A percentile compares a stretch with the other conserved stretches of the same genome.
phyloP scores from a whole-genome alignment of 331 rosid species.

The Ulmus americana region DNA sequence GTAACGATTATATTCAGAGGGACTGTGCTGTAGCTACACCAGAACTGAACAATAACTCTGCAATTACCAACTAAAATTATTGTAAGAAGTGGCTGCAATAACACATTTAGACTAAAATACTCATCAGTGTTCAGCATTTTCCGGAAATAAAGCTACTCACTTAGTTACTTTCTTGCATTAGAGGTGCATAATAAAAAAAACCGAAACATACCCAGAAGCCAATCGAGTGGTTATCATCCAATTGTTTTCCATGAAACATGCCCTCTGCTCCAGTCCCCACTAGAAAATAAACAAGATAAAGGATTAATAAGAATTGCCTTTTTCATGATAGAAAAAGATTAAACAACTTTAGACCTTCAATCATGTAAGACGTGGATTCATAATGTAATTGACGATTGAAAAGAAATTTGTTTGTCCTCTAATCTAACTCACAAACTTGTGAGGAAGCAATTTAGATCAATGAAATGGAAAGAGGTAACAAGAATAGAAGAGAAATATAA shows the following conservation, averaged over 20 bases:
- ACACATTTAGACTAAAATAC: no score
- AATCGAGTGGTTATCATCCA: conserved; percentile 68
- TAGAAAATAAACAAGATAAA: conserved; percentile 23
- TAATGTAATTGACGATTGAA: no score
- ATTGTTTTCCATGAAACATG: conserved; percentile 79
- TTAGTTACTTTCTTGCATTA: background rate
- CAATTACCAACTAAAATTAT: conserved; percentile 23
- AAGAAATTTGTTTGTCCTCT: no score
- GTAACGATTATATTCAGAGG: conserved; percentile 83
- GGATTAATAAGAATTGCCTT: background rate
- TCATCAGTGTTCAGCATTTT: no score
- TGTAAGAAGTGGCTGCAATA: conserved; percentile 1
- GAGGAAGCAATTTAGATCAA: background rate
- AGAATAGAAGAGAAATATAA: no score
- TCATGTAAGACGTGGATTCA: no score
- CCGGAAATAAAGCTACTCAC: background rate
- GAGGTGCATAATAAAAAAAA: background rate
- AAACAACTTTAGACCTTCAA: background rate
- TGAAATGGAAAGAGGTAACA: no score
- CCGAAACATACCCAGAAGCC: conserved; percentile 60
- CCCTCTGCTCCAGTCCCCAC: conserved; percentile 73
- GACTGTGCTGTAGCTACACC: conserved; percentile 94
- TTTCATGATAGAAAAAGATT: conserved; percentile 9
- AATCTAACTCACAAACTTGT: no score
- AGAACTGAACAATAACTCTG: conserved; percentile 84